phyloP scores from a whole-genome alignment of 2,329 filamentous ascomycete species.

The Rutstroemia sp. region DNA sequence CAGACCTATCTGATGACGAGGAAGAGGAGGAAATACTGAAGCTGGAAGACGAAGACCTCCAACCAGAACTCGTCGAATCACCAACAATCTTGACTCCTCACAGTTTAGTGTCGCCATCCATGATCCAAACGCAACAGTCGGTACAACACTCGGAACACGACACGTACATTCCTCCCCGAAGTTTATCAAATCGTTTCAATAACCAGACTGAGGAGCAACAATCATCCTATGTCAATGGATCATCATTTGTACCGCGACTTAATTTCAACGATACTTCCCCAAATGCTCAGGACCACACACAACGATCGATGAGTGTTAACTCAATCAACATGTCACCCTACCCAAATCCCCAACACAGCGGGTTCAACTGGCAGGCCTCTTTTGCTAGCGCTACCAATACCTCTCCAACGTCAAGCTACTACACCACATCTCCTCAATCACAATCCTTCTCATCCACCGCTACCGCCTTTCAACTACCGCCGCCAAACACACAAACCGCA shows the following conservation, averaged over 20 bases:
- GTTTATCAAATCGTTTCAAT: not conserved
- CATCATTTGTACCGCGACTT: constrained; percentile 6
- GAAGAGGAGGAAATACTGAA: constrained; percentile 12
- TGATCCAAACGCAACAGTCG: constrained; percentile 10
- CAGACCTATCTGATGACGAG: constrained; percentile 18
- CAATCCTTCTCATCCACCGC: constrained; percentile 7
- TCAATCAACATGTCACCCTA: not conserved
- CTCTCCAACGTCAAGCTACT: constrained; percentile 12
- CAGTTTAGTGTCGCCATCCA: not conserved
- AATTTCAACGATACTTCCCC: constrained; percentile 13
- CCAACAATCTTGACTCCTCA: constrained; percentile 11
- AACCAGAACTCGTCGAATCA: constrained; percentile 19
- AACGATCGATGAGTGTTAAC: constrained; percentile 6
- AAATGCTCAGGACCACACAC: constrained; percentile 13
- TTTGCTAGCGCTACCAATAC: constrained; percentile 13
- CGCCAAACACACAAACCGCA: constrained; percentile 2
- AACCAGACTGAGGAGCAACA: not conserved
- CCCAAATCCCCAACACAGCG: not conserved
- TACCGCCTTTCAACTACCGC: constrained; percentile 16
- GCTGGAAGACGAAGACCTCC: constrained; percentile 20
- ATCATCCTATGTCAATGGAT: not conserved
- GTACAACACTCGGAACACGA: constrained; percentile 13
- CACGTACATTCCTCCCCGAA: constrained; percentile 6
- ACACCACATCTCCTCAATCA: constrained; percentile 19
- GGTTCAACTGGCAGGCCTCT: not conserved